These are phyloP conservation scores for Talaromyces sp. DNA, from an alignment of 2,329 filamentous ascomycete genomes.

Conservation along the genomic window DNA sequence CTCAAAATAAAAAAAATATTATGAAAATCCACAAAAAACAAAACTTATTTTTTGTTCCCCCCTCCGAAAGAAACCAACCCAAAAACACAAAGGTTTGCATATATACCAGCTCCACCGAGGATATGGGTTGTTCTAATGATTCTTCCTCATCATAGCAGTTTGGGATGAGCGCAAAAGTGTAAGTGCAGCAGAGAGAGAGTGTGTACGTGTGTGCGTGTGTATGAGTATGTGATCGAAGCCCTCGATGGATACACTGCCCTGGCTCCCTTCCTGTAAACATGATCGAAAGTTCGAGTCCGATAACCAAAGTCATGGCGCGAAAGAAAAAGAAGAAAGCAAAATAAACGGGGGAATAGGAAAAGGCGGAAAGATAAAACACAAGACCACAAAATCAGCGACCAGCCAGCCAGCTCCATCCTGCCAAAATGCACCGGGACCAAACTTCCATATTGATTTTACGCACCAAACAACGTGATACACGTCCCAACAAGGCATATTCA, in stretches of 20 bases:
- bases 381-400: slow-evolving; percentile 33
- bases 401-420: slow-evolving; percentile 41
- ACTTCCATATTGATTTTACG: slow-evolving; percentile 39
- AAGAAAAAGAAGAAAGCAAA: slow-evolving; percentile 1
- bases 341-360: background rate
- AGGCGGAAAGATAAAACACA: slow-evolving; percentile 6
- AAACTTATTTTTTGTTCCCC: background rate
- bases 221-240: slow-evolving; percentile 7
- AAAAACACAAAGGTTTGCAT: slow-evolving; percentile 10
- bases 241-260: slow-evolving; percentile 5
- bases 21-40: slow-evolving; percentile 10
- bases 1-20: slow-evolving; percentile 11
- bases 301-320: background rate
- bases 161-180: slow-evolving; percentile 1
- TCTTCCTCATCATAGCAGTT: background rate
- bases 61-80: background rate
- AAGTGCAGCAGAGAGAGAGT: background rate
- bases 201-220: background rate
- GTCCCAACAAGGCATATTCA: slow-evolving; percentile 18
- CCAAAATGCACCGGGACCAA: slow-evolving; percentile 41
- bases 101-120: slow-evolving; percentile 13
- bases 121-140: slow-evolving; percentile 6
- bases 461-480: slow-evolving; percentile 32
- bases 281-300: slow-evolving; percentile 2
- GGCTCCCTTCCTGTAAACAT: background rate